Conservation (phyloP, 176 grass and related monocot species). For the sorghum (Sorghum bicolor) region DNA sequence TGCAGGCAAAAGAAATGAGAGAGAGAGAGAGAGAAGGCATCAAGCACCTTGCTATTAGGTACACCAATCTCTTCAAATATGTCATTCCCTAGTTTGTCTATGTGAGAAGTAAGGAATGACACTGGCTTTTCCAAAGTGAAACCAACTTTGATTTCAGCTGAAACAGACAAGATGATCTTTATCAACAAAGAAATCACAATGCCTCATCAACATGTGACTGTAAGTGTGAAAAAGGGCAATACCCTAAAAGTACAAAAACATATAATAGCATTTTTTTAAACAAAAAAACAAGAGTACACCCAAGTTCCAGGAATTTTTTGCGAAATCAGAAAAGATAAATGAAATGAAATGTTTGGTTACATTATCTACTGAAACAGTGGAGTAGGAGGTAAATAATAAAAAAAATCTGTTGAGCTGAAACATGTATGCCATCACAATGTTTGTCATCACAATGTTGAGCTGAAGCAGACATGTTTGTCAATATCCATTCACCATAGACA, state of each 20-base stretch:
- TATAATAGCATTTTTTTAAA: neutral
- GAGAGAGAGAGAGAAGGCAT: neutral
- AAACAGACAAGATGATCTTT: constrained; percentile 5
- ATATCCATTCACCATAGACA: neutral
- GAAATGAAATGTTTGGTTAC: neutral
- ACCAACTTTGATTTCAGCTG: constrained; percentile 75
- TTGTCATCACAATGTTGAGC: neutral
- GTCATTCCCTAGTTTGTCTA: constrained; percentile 59
- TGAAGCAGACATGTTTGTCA: neutral
- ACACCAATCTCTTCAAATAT: constrained; percentile 78
- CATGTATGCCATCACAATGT: neutral
- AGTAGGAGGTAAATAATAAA: neutral
- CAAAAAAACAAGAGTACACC: neutral
- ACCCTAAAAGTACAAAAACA: neutral
- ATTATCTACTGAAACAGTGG: constrained; percentile 2
- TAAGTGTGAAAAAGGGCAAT: neutral
- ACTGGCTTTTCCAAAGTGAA: constrained; percentile 59
- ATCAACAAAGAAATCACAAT: constrained; percentile 14
- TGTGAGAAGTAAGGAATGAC: constrained; percentile 50
- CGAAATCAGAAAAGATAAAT: constrained; percentile 10
- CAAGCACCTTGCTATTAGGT: constrained; percentile 68
- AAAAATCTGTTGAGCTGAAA: too few species aligned
- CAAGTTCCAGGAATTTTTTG: neutral
- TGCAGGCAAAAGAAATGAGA: neutral
- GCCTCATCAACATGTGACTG: constrained; percentile 3